Base-by-base conservation (phyloP, 352 stramenopile genomes). In the Phytophthora multivora region DNA sequence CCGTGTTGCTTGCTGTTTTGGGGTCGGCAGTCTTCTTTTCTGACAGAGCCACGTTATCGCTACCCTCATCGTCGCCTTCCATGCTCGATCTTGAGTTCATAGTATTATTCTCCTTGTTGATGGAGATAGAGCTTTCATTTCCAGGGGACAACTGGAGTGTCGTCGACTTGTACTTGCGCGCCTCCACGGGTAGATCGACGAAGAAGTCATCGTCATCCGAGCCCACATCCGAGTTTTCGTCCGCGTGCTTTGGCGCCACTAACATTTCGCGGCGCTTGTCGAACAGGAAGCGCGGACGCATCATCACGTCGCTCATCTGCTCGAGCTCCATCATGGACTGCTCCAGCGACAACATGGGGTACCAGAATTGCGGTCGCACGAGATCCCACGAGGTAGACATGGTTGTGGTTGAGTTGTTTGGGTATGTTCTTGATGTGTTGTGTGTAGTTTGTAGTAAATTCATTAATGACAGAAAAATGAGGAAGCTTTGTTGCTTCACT, bases 341-440 rank as follows among this genome's bases (percentile, higher is more conserved):
- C 63, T 88, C 73, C 40, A 86, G 62, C 23, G 77, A 75, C 16
- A 73, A 76, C 73, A 86, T 80, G 28, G 77, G 73, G 58, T 88
- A 71, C 80, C 80, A 89, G 43, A 75, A 71, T 53, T 64, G 70
- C 41, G 75, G 76, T 59, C 54, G 73, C 9, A 88, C 73, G 57
- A 80, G 61, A 59, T 89, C 75, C 73, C 80, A 89, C 36, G 63
- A 63, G 59, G 51, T 74, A 33, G 81, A 85, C 66, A 81, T 83
- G 36, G 30, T 69, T 54, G 23, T 59, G 42, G 12, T 3, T 18
- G 15, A 40, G 9, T 40, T 30, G 16, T 10, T 52, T 46, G 35
- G 26, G 12, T 33, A 4, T 46, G 9, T 42, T 23, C 19, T 57
- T 62, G 21, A 21, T 52, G 23, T 53, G n/a, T 23, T 52, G 60